These are phyloP conservation scores for Stylonectria norvegica DNA, from an alignment of 2,329 filamentous ascomycete genomes.

Conservation along the genomic window DNA sequence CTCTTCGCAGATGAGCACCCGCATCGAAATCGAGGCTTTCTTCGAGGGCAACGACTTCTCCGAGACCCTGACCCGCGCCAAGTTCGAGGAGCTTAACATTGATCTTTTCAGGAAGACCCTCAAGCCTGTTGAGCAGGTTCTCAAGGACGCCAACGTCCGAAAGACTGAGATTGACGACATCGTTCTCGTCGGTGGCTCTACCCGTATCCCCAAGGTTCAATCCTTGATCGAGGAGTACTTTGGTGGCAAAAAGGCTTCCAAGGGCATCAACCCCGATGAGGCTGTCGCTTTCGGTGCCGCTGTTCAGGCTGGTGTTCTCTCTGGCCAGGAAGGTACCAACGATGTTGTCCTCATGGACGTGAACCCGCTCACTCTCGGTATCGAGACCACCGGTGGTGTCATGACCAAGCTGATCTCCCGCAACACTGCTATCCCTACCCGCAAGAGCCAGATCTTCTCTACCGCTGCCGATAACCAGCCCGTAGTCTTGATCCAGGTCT, in stretches of 20 bases:
- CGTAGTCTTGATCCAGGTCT: slow-evolving; percentile 92
- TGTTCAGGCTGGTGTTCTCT: slow-evolving; percentile 92
- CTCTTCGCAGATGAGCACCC: slow-evolving; percentile 87
- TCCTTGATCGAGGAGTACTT: slow-evolving; percentile 95
- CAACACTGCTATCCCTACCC: slow-evolving; percentile 91
- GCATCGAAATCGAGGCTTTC: slow-evolving; percentile 97
- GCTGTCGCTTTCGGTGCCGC: slow-evolving; percentile 97
- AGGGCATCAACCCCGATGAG: slow-evolving; percentile 99
- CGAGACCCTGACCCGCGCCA: slow-evolving; percentile 95
- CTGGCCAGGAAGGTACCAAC: slow-evolving; percentile 78
- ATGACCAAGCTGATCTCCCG: slow-evolving; percentile 97
- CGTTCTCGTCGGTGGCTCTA: slow-evolving; percentile 96
- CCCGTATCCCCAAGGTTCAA: slow-evolving; percentile 98
- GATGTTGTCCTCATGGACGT: slow-evolving; percentile 93
- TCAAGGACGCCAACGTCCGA: slow-evolving; percentile 97
- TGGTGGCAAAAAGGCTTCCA: slow-evolving; percentile 91
- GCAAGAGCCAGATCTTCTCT: slow-evolving; percentile 97
- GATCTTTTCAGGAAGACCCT: slow-evolving; percentile 99
- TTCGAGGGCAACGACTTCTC: slow-evolving; percentile 96
- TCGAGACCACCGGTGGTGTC: slow-evolving; percentile 94
- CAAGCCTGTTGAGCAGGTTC: slow-evolving; percentile 96
- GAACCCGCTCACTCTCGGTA: slow-evolving; percentile 93
- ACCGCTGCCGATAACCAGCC: slow-evolving; percentile 96
- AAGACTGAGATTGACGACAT: slow-evolving; percentile 95
- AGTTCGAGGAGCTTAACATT: slow-evolving; percentile 99